Conservation (phyloP, 306 rosid genomes). For the Trifolium repens region DNA sequence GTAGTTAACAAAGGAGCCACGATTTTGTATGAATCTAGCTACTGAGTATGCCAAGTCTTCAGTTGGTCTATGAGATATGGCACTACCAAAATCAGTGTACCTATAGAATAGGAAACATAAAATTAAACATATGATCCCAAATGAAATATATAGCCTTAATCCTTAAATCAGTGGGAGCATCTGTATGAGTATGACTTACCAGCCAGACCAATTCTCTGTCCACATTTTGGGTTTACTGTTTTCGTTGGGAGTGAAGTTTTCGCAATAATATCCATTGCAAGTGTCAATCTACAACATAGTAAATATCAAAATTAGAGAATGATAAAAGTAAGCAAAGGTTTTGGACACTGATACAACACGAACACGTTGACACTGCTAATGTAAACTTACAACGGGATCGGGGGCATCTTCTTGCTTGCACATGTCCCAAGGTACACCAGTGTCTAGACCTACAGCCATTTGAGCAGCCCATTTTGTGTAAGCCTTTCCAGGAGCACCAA, state of each 20-base stretch:
- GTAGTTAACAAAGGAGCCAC: conserved; percentile 87
- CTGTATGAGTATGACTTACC: conserved; percentile 57
- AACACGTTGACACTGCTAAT: not conserved
- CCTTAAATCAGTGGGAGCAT: conserved; percentile 15
- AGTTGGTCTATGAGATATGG: conserved; percentile 78
- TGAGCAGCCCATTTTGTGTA: conserved; percentile 89
- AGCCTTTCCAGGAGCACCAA: conserved; percentile 73
- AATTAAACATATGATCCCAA: not conserved
- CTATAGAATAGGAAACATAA: conserved; percentile 44
- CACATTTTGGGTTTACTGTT: conserved; percentile 75
- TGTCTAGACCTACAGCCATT: conserved; percentile 73
- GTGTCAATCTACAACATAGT: conserved; percentile 68
- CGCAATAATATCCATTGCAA: conserved; percentile 92
- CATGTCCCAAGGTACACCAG: conserved; percentile 97
- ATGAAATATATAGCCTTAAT: not conserved
- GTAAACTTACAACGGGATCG: conserved; percentile 72
- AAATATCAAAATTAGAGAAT: conserved; percentile 22
- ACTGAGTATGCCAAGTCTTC: conserved; percentile 91
- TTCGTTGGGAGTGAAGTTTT: conserved; percentile 75
- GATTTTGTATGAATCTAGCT: conserved; percentile 86
- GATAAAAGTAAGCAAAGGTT: not conserved
- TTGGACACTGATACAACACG: too few relatives aligned
- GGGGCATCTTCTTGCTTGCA: conserved; percentile 92
- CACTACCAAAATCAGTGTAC: conserved; percentile 91
- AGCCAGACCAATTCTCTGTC: conserved; percentile 99